phyloP scores from a whole-genome alignment of 805 yeast genomes.

The Danielozyma ontarioensis region DNA sequence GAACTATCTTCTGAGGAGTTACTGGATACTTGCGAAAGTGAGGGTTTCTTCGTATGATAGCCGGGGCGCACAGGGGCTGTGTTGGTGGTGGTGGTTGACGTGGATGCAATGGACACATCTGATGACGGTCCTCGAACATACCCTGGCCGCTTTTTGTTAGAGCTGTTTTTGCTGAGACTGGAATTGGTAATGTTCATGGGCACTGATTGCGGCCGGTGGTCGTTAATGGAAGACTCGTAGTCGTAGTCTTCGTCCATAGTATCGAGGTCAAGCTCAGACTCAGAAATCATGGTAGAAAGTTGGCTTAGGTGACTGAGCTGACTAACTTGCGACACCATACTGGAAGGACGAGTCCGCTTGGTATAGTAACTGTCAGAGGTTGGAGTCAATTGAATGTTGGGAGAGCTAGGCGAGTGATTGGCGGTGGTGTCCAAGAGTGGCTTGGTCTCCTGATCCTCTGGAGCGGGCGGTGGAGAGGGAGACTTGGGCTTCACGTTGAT shows the following conservation, averaged over 20 bases:
- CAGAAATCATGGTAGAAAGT: constrained; percentile 38
- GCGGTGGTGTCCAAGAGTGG: constrained; percentile 1
- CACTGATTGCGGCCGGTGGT: background rate
- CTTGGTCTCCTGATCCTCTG: background rate
- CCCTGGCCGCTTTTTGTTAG: constrained; percentile 23
- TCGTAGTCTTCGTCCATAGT: constrained; percentile 31
- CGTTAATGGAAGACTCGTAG: constrained; percentile 12
- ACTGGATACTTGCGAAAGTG: constrained; percentile 30
- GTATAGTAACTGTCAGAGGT: constrained; percentile 6
- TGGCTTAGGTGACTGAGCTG: constrained; percentile 38
- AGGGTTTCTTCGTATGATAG: constrained; percentile 17
- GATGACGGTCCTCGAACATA: constrained; percentile 29
- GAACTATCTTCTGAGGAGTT: constrained; percentile 34
- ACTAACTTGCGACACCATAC: constrained; percentile 35
- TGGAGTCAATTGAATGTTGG: constrained; percentile 3
- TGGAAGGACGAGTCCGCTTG: constrained; percentile 30
- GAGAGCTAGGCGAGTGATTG: constrained; percentile 1
- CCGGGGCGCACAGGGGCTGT: constrained; percentile 9
- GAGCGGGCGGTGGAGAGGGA: constrained; percentile 1
- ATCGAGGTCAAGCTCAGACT: constrained; percentile 36
- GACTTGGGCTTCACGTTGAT: constrained; percentile 2
- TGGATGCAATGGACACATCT: constrained; percentile 31
- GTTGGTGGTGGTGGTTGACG: constrained; percentile 20
- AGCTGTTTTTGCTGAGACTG: background rate
- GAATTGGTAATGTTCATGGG: constrained; percentile 1